Conservation (phyloP, 192 early-diverging fungal genomes). For the Haplosporangium gracile region DNA sequence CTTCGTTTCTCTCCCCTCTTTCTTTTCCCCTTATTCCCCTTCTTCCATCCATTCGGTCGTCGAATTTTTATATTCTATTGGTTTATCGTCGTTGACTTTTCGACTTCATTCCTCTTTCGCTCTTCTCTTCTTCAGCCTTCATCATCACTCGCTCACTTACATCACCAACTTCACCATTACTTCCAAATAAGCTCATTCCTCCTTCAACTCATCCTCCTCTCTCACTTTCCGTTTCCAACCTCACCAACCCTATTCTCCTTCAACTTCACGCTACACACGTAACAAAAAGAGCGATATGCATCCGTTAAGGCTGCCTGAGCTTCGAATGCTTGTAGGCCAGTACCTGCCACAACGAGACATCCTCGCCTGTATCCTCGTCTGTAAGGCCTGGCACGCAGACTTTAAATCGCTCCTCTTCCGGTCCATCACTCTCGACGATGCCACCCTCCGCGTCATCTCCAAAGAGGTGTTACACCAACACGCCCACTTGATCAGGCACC, state of each 20-base stretch:
- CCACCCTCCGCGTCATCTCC: constrained; percentile 14
- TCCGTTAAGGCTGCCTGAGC: constrained; percentile 33
- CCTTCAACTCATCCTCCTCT: not conserved
- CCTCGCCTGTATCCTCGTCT: constrained; percentile 32
- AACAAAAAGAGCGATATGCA: not conserved
- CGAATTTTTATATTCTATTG: not conserved
- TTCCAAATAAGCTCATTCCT: not conserved
- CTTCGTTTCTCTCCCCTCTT: not conserved
- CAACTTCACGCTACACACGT: not conserved
- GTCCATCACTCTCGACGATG: constrained; percentile 24
- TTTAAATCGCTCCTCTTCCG: constrained; percentile 21
- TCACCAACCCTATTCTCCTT: not conserved
- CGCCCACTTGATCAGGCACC: constrained; percentile 26
- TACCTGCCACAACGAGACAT: constrained; percentile 21
- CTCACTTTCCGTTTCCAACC: not conserved
- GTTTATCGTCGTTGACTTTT: not conserved
- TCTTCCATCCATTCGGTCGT: not conserved
- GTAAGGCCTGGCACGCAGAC: constrained; percentile 21
- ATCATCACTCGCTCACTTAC: not conserved
- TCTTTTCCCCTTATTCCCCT: not conserved
- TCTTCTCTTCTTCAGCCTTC: not conserved
- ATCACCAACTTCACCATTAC: too few relatives aligned
- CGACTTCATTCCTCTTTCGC: not conserved
- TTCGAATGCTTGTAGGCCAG: constrained; percentile 17
- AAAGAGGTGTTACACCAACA: constrained; percentile 26